phyloP scores from a whole-genome alignment of 1,139 yeast genomes.

The Debaryomyces coudertii region DNA sequence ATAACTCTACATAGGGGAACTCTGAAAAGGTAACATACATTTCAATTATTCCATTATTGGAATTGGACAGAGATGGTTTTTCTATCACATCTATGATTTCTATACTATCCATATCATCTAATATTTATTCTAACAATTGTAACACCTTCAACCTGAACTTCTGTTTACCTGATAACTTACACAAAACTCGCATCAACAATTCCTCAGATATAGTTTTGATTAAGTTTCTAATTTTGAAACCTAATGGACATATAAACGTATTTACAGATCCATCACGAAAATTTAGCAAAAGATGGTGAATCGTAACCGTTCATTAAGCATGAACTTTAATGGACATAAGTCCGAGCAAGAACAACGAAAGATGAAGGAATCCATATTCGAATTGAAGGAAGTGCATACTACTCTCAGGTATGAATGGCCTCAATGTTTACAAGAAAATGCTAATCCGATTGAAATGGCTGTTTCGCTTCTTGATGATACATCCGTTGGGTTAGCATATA shows the following conservation, averaged over 20 bases:
- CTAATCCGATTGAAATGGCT: constrained; percentile 86
- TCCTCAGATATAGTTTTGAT: background rate
- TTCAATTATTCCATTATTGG: constrained; percentile 20
- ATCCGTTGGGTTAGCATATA: constrained; percentile 84
- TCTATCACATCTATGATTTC: constrained; percentile 19
- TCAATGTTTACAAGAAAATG: constrained; percentile 35
- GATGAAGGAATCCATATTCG: constrained; percentile 37
- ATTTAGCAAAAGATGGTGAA: constrained; percentile 10
- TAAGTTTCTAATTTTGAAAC: background rate
- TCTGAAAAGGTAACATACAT: constrained; percentile 20
- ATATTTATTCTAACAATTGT: background rate
- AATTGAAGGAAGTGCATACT: constrained; percentile 41
- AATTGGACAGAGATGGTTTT: constrained; percentile 10
- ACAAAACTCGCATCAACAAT: constrained; percentile 12
- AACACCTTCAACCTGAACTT: background rate
- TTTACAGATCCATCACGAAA: background rate
- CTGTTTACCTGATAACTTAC: constrained; percentile 7
- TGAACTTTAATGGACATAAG: constrained; percentile 22
- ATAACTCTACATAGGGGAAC: constrained; percentile 4
- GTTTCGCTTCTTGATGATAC: constrained; percentile 79
- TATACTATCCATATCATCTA: constrained; percentile 10
- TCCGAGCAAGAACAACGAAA: constrained; percentile 21
- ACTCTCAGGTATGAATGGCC: constrained; percentile 52
- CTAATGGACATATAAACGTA: background rate
- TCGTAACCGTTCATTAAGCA: constrained; percentile 28